A percentile compares a stretch with the other conserved stretches of the same genome.
Evolutionary conservation across 495 filamentous ascomycete genomes (phyloP).

Genomic region (Penicillium chermesinum): DNA sequence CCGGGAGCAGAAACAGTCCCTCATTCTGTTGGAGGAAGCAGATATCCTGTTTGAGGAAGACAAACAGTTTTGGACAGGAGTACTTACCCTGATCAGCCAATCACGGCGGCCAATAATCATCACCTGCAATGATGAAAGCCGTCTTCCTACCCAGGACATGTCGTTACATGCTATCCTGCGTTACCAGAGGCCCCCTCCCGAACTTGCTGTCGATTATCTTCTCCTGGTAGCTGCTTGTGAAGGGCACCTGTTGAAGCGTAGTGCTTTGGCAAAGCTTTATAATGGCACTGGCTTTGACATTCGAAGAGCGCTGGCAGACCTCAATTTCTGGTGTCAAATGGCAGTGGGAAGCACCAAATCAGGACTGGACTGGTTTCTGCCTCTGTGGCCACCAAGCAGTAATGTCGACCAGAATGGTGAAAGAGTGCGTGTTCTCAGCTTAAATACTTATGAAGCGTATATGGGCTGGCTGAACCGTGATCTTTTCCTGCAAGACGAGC

Average conservation of each 20-base stretch:
- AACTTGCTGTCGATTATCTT: slow-evolving; percentile 73
- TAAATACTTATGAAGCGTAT: slow-evolving; percentile 66
- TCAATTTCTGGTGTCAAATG: slow-evolving; percentile 97
- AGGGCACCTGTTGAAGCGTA: slow-evolving; percentile 71
- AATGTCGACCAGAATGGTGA: slow-evolving; percentile 64
- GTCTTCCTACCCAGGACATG: slow-evolving; percentile 65
- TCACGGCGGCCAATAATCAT: slow-evolving; percentile 90
- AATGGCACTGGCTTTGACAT: slow-evolving; percentile 63
- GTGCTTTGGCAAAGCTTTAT: slow-evolving; percentile 66
- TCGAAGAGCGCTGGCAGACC: slow-evolving; percentile 74
- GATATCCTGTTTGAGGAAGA: slow-evolving; percentile 94
- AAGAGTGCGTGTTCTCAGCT: slow-evolving; percentile 72
- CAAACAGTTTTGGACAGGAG: slow-evolving; percentile 85
- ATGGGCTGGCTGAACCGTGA: slow-evolving; percentile 76
- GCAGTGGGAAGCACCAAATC: slow-evolving; percentile 83
- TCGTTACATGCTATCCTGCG: slow-evolving; percentile 81
- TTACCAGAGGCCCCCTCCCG: slow-evolving; percentile 60
- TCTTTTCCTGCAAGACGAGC: slow-evolving; percentile 20
- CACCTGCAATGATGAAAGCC: slow-evolving; percentile 84
- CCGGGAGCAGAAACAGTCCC: slow-evolving; percentile 78
- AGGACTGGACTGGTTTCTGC: slow-evolving; percentile 83
- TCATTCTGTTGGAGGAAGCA: slow-evolving; percentile 92
- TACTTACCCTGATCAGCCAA: slow-evolving; percentile 67
- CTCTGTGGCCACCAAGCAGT: slow-evolving; percentile 62
- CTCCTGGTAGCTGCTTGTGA: slow-evolving; percentile 83